Base-by-base conservation (phyloP, 257 asterid genomes). In the Scutellaria galericulata region DNA sequence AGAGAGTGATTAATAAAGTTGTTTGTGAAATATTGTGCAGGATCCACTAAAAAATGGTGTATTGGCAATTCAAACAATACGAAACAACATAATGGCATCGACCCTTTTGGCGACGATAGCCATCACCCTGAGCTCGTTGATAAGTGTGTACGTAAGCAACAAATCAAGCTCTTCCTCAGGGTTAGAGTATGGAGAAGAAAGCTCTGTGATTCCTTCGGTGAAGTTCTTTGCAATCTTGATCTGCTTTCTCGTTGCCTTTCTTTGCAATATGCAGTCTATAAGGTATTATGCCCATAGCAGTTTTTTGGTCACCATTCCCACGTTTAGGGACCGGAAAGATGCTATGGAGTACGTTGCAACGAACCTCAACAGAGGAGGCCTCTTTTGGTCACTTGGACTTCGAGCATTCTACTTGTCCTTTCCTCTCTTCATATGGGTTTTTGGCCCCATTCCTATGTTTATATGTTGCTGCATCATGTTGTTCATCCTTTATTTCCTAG, bases 11-110 rank as follows among this genome's bases (percentile, higher is more conserved):
- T 31, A 1, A 31, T 31, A 1, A 31, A 31, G 37, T 31, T 31
- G 37, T 47, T 47, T 12, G 5, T 47, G 1, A 47, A 6, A 47
- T 8, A 47, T n/a, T 50, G 22, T 70, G 12, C 88, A 93, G 98
- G 98, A 93, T 76, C 93, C 96, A 41, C 73, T 87, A 0, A 93
- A 87, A 71, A 93, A 93, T 14, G 97, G 98, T 0, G 90, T 87
- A n/a, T 68, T 90, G 77, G 86, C 96, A 40, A 86, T 93, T 70
- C 96, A 93, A 81, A 93, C 98, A 0, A 63, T 90, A 54, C 96
- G 96, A 69, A 93, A 93, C 94, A 90, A 87, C 64, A 93, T 93
- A 78, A 93, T 93, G 98, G 98, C 98, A 0, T 90, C 97, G 1
- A 93, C 98, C 2, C 90, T 93, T 18, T 66, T 93, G 64, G 98